Conservation (phyloP, 768 basidiomycete genomes). For the Rossbeevera mucosa region DNA sequence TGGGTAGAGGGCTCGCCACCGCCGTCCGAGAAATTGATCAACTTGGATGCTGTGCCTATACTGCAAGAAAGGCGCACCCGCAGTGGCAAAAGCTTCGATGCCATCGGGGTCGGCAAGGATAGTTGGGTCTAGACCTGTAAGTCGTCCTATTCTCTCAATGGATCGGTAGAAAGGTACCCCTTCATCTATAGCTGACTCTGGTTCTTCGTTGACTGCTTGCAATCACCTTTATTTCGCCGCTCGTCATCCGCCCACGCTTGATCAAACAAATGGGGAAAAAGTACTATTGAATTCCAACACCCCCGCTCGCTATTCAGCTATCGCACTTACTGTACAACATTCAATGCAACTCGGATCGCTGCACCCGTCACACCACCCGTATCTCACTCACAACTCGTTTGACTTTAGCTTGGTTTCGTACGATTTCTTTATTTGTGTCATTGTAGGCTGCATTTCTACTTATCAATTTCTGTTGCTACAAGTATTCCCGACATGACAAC, state of each 20-base stretch:
- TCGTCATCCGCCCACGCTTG: conserved; percentile 1
- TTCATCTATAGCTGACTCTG: conserved; percentile 6
- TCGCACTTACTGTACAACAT: conserved; percentile 25
- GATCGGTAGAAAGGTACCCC: conserved; percentile 51
- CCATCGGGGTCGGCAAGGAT: conserved; percentile 71
- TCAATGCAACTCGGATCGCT: conserved; percentile 18
- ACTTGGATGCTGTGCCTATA: conserved; percentile 66
- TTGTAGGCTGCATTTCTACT: conserved; percentile 25
- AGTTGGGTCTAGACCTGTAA: conserved; percentile 63
- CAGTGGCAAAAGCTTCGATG: conserved; percentile 83
- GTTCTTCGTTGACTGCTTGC: conserved; percentile 2
- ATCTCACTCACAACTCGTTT: conserved; percentile 17
- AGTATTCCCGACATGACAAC: conserved; percentile 27
- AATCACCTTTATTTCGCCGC: neutral
- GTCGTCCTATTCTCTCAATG: conserved; percentile 29
- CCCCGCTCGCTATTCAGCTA: conserved; percentile 13
- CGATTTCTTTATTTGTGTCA: conserved; percentile 26
- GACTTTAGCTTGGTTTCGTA: conserved; percentile 17
- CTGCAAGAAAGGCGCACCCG: conserved; percentile 74
- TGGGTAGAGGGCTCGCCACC: conserved; percentile 86
- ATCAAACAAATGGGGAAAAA: conserved; percentile 5
- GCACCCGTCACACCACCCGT: conserved; percentile 10
- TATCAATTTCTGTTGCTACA: conserved; percentile 29
- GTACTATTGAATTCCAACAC: conserved; percentile 7
- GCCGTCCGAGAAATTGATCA: conserved; percentile 77